Evolutionary conservation across 1,284 basidiomycete species (phyloP), one percentile per base, ranked within the genome.

Genomic region (Schizopora paradoxa): DNA sequence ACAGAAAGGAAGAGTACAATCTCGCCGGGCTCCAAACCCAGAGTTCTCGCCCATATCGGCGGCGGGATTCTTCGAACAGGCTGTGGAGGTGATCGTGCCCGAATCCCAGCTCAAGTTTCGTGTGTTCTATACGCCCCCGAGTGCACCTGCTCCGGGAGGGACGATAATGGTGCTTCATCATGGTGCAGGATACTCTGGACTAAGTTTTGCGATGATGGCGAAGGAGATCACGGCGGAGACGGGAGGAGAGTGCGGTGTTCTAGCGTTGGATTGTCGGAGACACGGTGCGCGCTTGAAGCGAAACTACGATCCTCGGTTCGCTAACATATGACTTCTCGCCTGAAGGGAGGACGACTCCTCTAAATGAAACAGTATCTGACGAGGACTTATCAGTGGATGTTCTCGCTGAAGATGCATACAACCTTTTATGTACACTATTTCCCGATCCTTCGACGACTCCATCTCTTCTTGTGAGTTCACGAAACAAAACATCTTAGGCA

Each of bases 91-190:
- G 25, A 59, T 73, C 0, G 78, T 91, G 13, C 71, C 78, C 1
- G 60, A 67, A 22, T 76, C 76, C 18, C 73, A 69, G 27, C 74
- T 89, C 4, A 77, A 83, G 39, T 77, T 82, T 54, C 73, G 91
- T 25, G 82, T 79, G 1, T 94, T 93, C 65, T 86, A 91, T 61
- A 85, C 87, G 0, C 74, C 65, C 19, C 56, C 54, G 22, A 47
- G 46, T 69, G 28, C 74, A 75, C 68, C 59, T 41, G 58, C 61
- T 32, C 70, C 70, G 29, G 73, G 71, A n/a, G 72, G 69, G 6
- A 80, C 83, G 0, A 78, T 95, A 2, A 77, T 98, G 58, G 73
- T 98, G 2, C 90, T 90, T 62, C 93, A 97, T 59, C 95, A 99
- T 57, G 95, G 96, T 0, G 95, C 91, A 1, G 95, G 96, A 2